Base-by-base conservation (phyloP, 768 basidiomycete genomes). In the Tremella yokohamensis region DNA sequence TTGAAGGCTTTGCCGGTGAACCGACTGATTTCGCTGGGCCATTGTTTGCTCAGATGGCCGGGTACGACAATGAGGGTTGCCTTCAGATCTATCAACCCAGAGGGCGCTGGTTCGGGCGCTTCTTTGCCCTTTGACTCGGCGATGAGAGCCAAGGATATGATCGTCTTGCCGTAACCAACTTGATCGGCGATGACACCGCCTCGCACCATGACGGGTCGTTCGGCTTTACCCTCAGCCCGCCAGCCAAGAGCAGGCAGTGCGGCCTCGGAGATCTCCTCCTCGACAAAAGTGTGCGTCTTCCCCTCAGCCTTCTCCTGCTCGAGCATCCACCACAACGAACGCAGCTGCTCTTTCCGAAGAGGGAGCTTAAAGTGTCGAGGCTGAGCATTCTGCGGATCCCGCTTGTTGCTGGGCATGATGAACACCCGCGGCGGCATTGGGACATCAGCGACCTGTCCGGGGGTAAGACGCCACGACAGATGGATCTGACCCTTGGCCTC, bases 121-220 rank as follows among this genome's bases (percentile, higher is more conserved):
- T 63, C 54, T 1, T 66, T 38, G 59, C 80, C 79, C 52, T 81
- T 79, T 25, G 80, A 74, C 62, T 87, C 84, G 62, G 88, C 87
- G 61, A 96, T 87, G 58, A 97, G 81, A 18, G 87, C 92, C 25
- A 97, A 82, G 1, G 90, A 91, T 63, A 96, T 93, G 19, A 91
- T 92, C 0, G 93, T 97, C 79, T 97, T 97, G 16, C 93, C 93
- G 70, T 97, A 97, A 51, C 93, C 93, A 60, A 97, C 93, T 78
- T 93, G 87, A 68, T 97, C 93, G 12, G 92, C 92, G 45, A 96
- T 83, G 49, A 96, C 92, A 11, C 93, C 92, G 16, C 93, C 92
- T 54, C 88, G 82, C 40, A 96, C 78, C 58, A 78, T 81, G 52
- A 89, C 82, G 0, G 86, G 83, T 34, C 91, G 79, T 64, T 88